Evolutionary conservation across 345 rosid genomes (phyloP).

Genomic region (Bruguiera gymnorhiza): DNA sequence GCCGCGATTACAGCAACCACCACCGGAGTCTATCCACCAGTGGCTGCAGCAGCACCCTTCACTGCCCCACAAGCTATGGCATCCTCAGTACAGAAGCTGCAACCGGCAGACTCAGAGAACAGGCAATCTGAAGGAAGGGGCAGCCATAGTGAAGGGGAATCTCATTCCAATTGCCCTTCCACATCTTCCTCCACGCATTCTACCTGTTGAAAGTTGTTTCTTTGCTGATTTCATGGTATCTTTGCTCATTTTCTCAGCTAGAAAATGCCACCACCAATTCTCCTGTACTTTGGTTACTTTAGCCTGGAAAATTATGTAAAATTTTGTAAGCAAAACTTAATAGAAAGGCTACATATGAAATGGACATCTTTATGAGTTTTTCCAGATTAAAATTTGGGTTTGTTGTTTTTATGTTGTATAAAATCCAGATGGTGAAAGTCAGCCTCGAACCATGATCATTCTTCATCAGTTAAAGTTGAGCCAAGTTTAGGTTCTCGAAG

Average conservation of each 20-base stretch:
- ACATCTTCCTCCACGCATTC: slow-evolving; percentile 72
- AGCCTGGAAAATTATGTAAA: slow-evolving; percentile 16
- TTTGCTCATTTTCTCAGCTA: no score
- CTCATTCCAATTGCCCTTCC: slow-evolving; percentile 51
- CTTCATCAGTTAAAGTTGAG: no score
- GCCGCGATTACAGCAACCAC: slow-evolving; percentile 17
- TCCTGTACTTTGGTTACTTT: slow-evolving; percentile 27
- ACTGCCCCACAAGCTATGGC: neutral
- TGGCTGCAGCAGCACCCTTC: slow-evolving; percentile 29
- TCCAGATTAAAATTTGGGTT: neutral
- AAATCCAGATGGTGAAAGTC: slow-evolving; percentile 7
- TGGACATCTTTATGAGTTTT: slow-evolving; percentile 3
- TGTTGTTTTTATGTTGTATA: neutral
- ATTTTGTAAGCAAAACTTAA: slow-evolving; percentile 33
- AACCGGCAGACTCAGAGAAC: slow-evolving; percentile 18
- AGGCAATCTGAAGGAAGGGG: slow-evolving; percentile 49
- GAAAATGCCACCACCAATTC: slow-evolving; percentile 23
- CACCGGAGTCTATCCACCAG: slow-evolving; percentile 44
- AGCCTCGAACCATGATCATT: slow-evolving; percentile 2
- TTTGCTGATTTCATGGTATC: no score
- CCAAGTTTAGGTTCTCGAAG: no score
- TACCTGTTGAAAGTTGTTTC: slow-evolving; percentile 19
- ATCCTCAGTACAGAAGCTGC: neutral
- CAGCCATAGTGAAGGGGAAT: slow-evolving; percentile 37
- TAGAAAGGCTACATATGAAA: slow-evolving; percentile 5